Evolutionary conservation across 2,329 filamentous ascomycete genomes (phyloP).

Genomic region (Fulvia fulva): DNA sequence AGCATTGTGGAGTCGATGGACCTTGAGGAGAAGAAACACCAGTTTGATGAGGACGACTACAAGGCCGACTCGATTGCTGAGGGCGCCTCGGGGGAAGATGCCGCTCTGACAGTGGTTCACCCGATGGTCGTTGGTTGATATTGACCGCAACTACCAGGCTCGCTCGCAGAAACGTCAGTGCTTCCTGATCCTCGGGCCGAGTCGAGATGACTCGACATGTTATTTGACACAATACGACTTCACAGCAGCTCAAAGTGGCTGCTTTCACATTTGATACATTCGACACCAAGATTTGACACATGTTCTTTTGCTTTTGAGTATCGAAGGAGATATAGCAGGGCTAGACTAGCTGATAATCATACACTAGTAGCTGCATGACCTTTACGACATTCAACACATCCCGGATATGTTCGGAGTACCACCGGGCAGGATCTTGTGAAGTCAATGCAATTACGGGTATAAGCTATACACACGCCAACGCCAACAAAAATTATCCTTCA

Average conservation of each 20-base stretch:
- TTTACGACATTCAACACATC: neutral
- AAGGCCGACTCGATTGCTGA: neutral
- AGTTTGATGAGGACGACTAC: neutral
- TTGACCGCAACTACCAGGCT: neutral
- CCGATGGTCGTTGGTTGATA: neutral
- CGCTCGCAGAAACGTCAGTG: too few relatives aligned
- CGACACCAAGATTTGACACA: neutral
- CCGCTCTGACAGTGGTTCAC: too few relatives aligned
- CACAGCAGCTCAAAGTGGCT: too few relatives aligned
- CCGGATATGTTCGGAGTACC: too few relatives aligned
- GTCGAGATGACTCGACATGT: too few relatives aligned
- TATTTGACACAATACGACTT: too few relatives aligned
- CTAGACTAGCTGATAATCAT: neutral
- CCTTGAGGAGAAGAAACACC: neutral
- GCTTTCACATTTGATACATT: too few relatives aligned
- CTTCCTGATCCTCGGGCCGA: too few relatives aligned
- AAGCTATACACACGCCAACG: neutral
- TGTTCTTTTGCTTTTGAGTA: neutral
- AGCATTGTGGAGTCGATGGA: neutral
- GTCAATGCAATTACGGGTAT: neutral
- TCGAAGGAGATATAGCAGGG: neutral
- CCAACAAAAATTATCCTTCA: too few relatives aligned
- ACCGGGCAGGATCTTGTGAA: too few relatives aligned
- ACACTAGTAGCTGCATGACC: neutral
- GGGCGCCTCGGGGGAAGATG: neutral